These are phyloP conservation scores for Colletotrichum sp. DNA, from an alignment of 2,329 filamentous ascomycete genomes.

Conservation along the genomic window DNA sequence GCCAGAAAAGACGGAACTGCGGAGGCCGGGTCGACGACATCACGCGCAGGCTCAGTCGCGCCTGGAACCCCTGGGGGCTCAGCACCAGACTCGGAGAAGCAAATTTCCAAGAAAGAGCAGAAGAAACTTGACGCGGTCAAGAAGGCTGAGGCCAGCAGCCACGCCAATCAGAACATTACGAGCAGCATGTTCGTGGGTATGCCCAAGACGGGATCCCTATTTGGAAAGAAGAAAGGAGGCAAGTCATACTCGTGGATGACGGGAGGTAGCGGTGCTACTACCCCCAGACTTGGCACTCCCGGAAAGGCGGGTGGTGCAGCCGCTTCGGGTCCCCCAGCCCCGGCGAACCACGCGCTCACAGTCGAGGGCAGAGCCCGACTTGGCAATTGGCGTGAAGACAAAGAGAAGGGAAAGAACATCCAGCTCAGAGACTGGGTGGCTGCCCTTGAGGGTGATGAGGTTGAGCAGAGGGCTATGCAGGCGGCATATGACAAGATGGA, in stretches of 20 bases:
- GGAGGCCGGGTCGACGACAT: slow-evolving; percentile 51
- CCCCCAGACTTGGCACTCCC: slow-evolving; percentile 46
- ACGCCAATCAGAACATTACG: slow-evolving; percentile 83
- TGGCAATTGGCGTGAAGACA: slow-evolving; percentile 80
- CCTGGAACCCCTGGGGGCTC: slow-evolving; percentile 66
- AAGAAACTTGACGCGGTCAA: slow-evolving; percentile 79
- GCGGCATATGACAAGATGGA: slow-evolving; percentile 60
- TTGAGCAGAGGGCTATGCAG: slow-evolving; percentile 67
- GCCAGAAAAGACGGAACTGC: slow-evolving; percentile 64
- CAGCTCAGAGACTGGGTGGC: slow-evolving; percentile 84
- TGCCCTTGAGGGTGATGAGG: slow-evolving; percentile 80
- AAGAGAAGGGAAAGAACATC: slow-evolving; percentile 76
- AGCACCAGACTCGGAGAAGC: slow-evolving; percentile 69
- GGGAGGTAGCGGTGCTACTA: slow-evolving; percentile 58
- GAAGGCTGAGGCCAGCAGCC: slow-evolving; percentile 77
- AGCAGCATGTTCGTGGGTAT: slow-evolving; percentile 74
- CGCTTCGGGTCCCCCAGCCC: slow-evolving; percentile 32
- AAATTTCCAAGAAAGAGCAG: slow-evolving; percentile 84
- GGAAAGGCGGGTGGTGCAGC: slow-evolving; percentile 38
- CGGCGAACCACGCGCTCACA: slow-evolving; percentile 49
- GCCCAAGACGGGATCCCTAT: slow-evolving; percentile 62
- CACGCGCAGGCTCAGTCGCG: slow-evolving; percentile 61
- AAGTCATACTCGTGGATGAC: slow-evolving; percentile 83
- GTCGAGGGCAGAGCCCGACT: slow-evolving; percentile 66
- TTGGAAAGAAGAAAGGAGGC: slow-evolving; percentile 63